These are phyloP conservation scores for Diaporthe sp. DNA, from an alignment of 2,329 filamentous ascomycete genomes.

Conservation along the genomic window DNA sequence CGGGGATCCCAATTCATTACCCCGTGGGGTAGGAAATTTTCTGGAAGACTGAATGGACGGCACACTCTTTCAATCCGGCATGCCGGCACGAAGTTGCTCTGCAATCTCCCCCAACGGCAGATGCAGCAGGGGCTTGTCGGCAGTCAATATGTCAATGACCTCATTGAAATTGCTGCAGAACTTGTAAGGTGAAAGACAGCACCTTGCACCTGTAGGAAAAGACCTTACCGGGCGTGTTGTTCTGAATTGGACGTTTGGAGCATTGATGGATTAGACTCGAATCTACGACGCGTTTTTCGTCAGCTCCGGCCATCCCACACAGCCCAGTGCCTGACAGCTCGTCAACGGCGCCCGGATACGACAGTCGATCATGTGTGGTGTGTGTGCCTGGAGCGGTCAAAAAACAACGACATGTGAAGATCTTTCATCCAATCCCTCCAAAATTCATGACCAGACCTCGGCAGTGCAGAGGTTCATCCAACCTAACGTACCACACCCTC, in stretches of 20 bases:
- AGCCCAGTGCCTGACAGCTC: neutral
- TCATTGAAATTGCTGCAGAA: neutral
- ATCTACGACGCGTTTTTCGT: neutral
- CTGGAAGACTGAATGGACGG: neutral
- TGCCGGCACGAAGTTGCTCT: slow-evolving; percentile 1
- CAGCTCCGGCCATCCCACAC: neutral
- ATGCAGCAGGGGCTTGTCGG: slow-evolving; percentile 19
- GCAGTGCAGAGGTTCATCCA: slow-evolving; percentile 18
- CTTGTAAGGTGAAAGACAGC: neutral
- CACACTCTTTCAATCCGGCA: neutral
- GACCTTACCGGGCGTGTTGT: too few relatives aligned
- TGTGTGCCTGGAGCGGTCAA: slow-evolving; percentile 1
- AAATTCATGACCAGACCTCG: slow-evolving; percentile 10
- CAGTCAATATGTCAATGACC: slow-evolving; percentile 1
- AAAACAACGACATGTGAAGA: slow-evolving; percentile 4
- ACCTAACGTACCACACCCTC: slow-evolving; percentile 5
- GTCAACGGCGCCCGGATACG: neutral
- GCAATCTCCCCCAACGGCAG: slow-evolving; percentile 3
- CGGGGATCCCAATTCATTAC: slow-evolving; percentile 1
- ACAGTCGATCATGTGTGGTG: slow-evolving; percentile 1
- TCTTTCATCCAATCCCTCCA: neutral
- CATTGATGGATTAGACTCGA: neutral
- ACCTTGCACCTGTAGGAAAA: neutral
- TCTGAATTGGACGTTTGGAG: neutral
- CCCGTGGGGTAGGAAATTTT: slow-evolving; percentile 21